Evolutionary conservation across 371 early-diverging fungal species (phyloP), one percentile per base, ranked within the genome.

Genomic region (Smittium culicis): DNA sequence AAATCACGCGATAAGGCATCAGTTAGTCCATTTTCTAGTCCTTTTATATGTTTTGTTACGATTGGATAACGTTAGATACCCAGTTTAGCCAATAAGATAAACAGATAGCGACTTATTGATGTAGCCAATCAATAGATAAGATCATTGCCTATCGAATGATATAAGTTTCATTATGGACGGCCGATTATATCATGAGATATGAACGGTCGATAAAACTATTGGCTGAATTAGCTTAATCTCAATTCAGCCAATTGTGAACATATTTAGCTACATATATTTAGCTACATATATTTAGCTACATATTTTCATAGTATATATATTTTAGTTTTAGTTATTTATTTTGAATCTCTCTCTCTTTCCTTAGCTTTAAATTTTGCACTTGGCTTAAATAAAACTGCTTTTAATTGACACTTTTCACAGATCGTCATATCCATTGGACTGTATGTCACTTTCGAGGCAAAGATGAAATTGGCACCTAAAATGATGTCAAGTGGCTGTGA

Each of bases 41-140:
- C 57, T 57, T 57, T 57, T 57, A 57, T 27, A 57, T 57, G 57
- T 57, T 57, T 57, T 57, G 57, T 57, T 57, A 57, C 57, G 57
- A 45, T 45, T 45, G 45, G 45, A 45, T 45, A 45, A 45, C 45
- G 45, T 45, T 45, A 45, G 5, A 45, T 11, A 45, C 45, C 45
- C 45, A 45, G 45, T 45, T 45, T 45, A 45, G 45, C 45, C 45
- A 45, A 45, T 45, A 20, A 11, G 5, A 45, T 5, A 45, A 45
- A 45, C 45, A 45, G 45, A 45, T 45, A 45, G 45, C 5, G 45
- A 45, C 45, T 20, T 11, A 45, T 45, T 45, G 45, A 45, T 45
- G 45, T 45, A 45, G 45, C 45, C 45, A 45, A 45, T 45, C 45
- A 45, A 45, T 45, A 45, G 45, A 45, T 45, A 20, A 11, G 45